Base-by-base conservation (phyloP, 345 rosid genomes). In the Fremontodendron californicum region DNA sequence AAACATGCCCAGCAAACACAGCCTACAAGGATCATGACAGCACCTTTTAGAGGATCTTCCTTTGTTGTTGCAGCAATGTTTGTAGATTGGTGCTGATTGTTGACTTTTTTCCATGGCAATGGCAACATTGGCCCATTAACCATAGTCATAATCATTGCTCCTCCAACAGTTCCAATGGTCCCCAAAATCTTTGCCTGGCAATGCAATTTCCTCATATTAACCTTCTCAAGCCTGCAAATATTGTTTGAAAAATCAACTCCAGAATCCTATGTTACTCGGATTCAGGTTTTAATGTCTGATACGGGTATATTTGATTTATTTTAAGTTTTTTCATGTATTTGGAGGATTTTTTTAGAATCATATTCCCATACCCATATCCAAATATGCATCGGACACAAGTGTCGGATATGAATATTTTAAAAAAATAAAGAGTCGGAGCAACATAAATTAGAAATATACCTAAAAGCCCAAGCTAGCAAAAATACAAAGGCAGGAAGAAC, bases 61-160 rank as follows among this genome's bases (percentile, higher is more conserved):
- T 74, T 74, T 13, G 64, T 55, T 13, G 61, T 72, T 21, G 73
- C 43, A 2, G 66, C 37, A 68, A 61, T 2, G 3, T 11, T 60
- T 5, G 84, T 21, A 35, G 88, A 61, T 10, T 77, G 81, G 40
- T 67, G 81, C 21, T 77, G 83, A 39, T 61, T 61, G 25, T 76
- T 55, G 15, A 66, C 75, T 67, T 83, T 81, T 29, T 89, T 85
- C 99, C 98, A 93, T 23, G 98, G 99, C 37, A 96, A 81, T 31
- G 82, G 80, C 65, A 93, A 13, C n/a, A 85, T 75, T 15, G 92
- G 84, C 57, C 97, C 97, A 81, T 88, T 89, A 39, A 90, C 72
- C 27, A 89, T 60, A 35, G 97, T 92, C 98, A 96, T 96, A 43
- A 96, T 29, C 94, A 91, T 90, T 33, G 99, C 99, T 82, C 98